Percentiles rank a stretch among this genome's conserved stretches.
Conservation (phyloP, 192 early-diverging fungal species). For the Phycomyces blakesleeanus region DNA sequence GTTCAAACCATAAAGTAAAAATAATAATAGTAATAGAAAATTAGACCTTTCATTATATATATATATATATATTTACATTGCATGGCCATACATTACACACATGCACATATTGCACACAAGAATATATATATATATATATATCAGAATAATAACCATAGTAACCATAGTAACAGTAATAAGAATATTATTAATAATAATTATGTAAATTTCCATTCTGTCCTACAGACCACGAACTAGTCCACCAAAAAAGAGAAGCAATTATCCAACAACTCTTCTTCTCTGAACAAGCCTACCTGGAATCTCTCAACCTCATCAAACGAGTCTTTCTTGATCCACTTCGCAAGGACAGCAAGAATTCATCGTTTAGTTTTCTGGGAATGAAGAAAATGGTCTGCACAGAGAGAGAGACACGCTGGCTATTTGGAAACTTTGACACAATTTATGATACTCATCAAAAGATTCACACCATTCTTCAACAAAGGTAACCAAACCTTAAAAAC, state of each 20-base stretch:
- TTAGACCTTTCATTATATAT: too few relatives aligned
- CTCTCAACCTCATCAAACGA: constrained; percentile 18
- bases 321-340: constrained; percentile 19
- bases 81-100: too few relatives aligned
- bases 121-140: too few relatives aligned
- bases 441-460: constrained; percentile 16
- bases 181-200: too few relatives aligned
- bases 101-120: too few relatives aligned
- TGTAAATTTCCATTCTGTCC: not conserved
- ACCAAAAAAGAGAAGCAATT: constrained; percentile 26
- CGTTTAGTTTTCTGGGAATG: constrained; percentile 24
- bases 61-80: too few relatives aligned
- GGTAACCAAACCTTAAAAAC: too few relatives aligned
- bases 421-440: constrained; percentile 29
- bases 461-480: constrained; percentile 13
- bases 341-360: constrained; percentile 18
- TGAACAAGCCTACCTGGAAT: constrained; percentile 25
- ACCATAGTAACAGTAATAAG: too few relatives aligned
- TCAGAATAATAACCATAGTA: too few relatives aligned
- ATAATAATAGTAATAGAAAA: not conserved
- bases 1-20: too few relatives aligned
- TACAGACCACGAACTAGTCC: constrained; percentile 22
- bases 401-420: constrained; percentile 25
- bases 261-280: constrained; percentile 19
- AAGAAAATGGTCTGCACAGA: constrained; percentile 30